Evolutionary conservation across 2,329 filamentous ascomycete genomes (phyloP).

Genomic region (Akanthomyces lecanii): DNA sequence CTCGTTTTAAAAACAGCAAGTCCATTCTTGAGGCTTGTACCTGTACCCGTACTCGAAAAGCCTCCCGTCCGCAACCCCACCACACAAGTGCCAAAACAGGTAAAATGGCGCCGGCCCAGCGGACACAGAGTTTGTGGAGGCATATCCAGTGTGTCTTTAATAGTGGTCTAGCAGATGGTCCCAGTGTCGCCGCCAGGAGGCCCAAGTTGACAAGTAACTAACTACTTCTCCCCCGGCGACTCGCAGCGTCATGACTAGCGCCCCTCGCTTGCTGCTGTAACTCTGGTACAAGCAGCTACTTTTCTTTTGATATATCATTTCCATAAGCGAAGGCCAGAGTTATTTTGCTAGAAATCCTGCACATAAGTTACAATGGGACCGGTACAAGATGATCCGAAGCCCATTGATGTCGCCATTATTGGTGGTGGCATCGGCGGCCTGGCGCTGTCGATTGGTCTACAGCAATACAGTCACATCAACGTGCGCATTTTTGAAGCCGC

Average conservation of each 20-base stretch:
- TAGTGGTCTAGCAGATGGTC: not conserved
- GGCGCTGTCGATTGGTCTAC: constrained; percentile 37
- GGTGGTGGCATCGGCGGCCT: constrained; percentile 47
- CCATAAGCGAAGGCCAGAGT: not conserved
- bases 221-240: too few species aligned
- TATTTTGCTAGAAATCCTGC: too few species aligned
- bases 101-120: not conserved
- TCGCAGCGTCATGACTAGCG: too few species aligned
- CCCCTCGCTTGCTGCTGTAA: not conserved
- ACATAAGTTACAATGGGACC: not conserved
- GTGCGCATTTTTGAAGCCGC: constrained; percentile 21
- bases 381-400: not conserved
- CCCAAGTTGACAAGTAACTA: too few species aligned
- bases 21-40: too few species aligned
- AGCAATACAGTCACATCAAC: constrained; percentile 35
- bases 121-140: too few species aligned
- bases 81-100: not conserved
- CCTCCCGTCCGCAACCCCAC: not conserved
- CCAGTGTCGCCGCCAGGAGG: too few species aligned
- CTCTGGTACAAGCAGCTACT: not conserved
- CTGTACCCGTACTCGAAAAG: not conserved
- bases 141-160: not conserved
- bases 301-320: not conserved
- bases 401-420: constrained; percentile 37
- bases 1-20: too few species aligned